Evolutionary conservation across 441 rosid genomes (phyloP).

Genomic region (Geranium incanum): DNA sequence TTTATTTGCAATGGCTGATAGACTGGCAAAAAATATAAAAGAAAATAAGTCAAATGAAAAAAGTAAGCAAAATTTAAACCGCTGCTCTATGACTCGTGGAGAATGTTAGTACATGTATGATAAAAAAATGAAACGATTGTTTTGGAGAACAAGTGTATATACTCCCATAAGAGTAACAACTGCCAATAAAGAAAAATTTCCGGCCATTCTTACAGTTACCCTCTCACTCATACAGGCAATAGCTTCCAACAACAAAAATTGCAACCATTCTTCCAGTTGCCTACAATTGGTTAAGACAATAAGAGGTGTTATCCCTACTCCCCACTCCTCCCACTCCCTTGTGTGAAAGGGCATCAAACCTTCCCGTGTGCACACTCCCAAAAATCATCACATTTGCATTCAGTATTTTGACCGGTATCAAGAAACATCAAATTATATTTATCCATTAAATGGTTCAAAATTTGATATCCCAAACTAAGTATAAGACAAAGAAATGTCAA

Average conservation of each 20-base stretch:
- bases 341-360: neutral
- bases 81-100: neutral
- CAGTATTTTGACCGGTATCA: neutral
- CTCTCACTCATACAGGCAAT: neutral
- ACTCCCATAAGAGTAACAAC: neutral
- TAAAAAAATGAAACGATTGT: neutral
- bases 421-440: neutral
- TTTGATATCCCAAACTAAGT: neutral
- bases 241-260: neutral
- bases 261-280: slow-evolving; percentile 4
- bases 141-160: neutral
- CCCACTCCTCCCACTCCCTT: neutral
- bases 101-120: neutral
- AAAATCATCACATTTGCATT: neutral
- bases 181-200: too few species aligned
- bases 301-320: slow-evolving; percentile 1
- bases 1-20: slow-evolving; percentile 79
- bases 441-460: neutral
- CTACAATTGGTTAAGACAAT: slow-evolving; percentile 4
- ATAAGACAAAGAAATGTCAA: neutral
- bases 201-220: too few species aligned
- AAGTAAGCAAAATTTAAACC: neutral
- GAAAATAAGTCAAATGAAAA: slow-evolving; percentile 11
- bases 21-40: slow-evolving; percentile 43
- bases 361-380: neutral